Percentiles rank a stretch among this genome's conserved stretches.
These are phyloP conservation scores for Crepidotus variabilis DNA, from an alignment of 768 basidiomycete species.

Conservation along the genomic window DNA sequence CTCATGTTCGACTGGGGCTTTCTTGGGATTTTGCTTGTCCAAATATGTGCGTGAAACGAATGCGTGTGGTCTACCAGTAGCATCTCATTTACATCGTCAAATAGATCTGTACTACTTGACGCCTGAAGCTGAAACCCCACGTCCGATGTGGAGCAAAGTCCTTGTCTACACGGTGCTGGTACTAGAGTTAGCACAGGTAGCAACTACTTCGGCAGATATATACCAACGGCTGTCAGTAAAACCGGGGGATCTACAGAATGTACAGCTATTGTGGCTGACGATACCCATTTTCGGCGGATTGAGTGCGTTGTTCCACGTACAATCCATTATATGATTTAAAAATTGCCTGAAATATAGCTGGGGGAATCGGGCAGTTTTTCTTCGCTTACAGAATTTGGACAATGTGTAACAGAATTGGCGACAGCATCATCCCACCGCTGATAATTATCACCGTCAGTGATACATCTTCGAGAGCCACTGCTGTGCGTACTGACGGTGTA, in stretches of 20 bases:
- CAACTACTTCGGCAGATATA: slow-evolving; percentile 20
- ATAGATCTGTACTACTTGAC: slow-evolving; percentile 26
- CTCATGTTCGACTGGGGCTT: slow-evolving; percentile 23
- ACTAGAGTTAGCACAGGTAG: slow-evolving; percentile 22
- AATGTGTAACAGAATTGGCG: slow-evolving; percentile 14
- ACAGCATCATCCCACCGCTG: slow-evolving; percentile 6
- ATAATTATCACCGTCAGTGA: slow-evolving; percentile 19
- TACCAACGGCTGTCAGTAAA: slow-evolving; percentile 14
- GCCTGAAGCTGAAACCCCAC: slow-evolving; percentile 22
- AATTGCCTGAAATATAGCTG: slow-evolving; percentile 11
- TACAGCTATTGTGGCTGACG: slow-evolving; percentile 20
- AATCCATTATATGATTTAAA: too few species aligned
- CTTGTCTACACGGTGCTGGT: slow-evolving; percentile 22
- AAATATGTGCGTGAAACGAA: slow-evolving; percentile 14
- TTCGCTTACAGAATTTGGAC: slow-evolving; percentile 27
- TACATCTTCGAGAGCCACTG: neutral
- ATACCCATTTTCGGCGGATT: slow-evolving; percentile 26
- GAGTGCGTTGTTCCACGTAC: slow-evolving; percentile 14
- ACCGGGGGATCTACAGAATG: slow-evolving; percentile 12
- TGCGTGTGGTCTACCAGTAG: neutral
- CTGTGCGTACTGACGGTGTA: neutral
- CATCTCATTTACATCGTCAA: neutral
- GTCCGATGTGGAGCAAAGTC: slow-evolving; percentile 11
- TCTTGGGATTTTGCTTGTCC: slow-evolving; percentile 18
- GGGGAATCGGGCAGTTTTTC: slow-evolving; percentile 25